These are phyloP conservation scores for Termitomyces sp. DNA, from an alignment of 768 basidiomycete species.

Conservation along the genomic window DNA sequence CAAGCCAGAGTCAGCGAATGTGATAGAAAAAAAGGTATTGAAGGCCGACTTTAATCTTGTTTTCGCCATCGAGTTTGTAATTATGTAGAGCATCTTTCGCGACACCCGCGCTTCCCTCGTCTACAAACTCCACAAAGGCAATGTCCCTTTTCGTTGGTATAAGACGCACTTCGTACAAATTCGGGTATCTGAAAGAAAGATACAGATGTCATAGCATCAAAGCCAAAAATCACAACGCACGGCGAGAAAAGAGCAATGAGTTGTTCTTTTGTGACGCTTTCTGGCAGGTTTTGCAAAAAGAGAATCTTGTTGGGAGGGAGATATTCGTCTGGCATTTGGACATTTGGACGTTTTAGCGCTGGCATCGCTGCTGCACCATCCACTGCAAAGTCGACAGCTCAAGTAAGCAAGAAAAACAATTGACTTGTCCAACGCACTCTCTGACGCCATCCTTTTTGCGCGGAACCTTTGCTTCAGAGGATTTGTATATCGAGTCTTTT, in stretches of 20 bases:
- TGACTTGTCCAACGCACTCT: conserved; percentile 44
- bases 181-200: conserved; percentile 67
- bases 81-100: conserved; percentile 98
- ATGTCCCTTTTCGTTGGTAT: conserved; percentile 97
- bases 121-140: conserved; percentile 95
- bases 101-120: conserved; percentile 85
- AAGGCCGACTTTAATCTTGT: conserved; percentile 86
- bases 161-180: conserved; percentile 95
- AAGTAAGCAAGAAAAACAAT: neutral
- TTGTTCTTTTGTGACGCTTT: conserved; percentile 88
- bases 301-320: conserved; percentile 98
- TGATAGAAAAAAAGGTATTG: neutral
- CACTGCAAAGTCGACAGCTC: conserved; percentile 33
- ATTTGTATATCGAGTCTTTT: conserved; percentile 80
- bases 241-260: conserved; percentile 88
- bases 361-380: conserved; percentile 65
- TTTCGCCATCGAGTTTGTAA: conserved; percentile 94
- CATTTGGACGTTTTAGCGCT: conserved; percentile 71
- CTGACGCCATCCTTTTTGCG: conserved; percentile 75
- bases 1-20: conserved; percentile 4
- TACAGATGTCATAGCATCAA: neutral
- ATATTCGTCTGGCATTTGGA: conserved; percentile 99
- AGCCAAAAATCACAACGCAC: conserved; percentile 30
- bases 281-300: conserved; percentile 95
- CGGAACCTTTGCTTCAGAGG: conserved; percentile 84